Evolutionary conservation across 768 basidiomycete species (phyloP).

Genomic region (Mycena indigotica): DNA sequence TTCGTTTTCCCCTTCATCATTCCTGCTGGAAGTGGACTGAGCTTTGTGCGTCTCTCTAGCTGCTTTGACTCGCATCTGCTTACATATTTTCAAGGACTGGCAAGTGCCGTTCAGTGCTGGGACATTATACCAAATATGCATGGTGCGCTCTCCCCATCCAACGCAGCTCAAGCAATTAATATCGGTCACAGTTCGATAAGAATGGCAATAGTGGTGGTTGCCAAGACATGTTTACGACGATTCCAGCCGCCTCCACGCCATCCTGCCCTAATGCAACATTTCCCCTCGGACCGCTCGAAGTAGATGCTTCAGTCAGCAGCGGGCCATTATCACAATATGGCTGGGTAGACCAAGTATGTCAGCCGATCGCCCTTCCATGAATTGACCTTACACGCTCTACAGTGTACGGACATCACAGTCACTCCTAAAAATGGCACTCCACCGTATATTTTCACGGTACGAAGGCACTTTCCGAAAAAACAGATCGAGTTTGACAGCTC

Average conservation of each 20-base stretch:
- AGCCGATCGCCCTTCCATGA: not conserved
- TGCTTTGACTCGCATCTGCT: not conserved
- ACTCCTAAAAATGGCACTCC: constrained; percentile 58
- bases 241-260: constrained; percentile 39
- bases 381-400: not conserved
- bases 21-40: constrained; percentile 46
- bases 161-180: no score
- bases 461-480: constrained; percentile 13
- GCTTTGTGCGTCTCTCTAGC: constrained; percentile 43
- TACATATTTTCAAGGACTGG: constrained; percentile 53
- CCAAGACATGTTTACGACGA: constrained; percentile 59
- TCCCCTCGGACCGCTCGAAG: constrained; percentile 43
- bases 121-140: constrained; percentile 69
- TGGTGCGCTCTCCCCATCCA: no score
- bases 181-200: constrained; percentile 61
- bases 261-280: constrained; percentile 56
- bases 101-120: constrained; percentile 60
- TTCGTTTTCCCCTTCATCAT: constrained; percentile 56
- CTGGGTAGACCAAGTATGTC: constrained; percentile 55
- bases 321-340: constrained; percentile 62
- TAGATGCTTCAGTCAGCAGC: constrained; percentile 43
- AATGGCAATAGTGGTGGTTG: constrained; percentile 64
- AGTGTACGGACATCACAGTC: constrained; percentile 63
- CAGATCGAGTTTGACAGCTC: not conserved
- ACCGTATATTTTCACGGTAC: constrained; percentile 59